phyloP scores from a whole-genome alignment of 441 rosid species.

The Corymbia calophylla region DNA sequence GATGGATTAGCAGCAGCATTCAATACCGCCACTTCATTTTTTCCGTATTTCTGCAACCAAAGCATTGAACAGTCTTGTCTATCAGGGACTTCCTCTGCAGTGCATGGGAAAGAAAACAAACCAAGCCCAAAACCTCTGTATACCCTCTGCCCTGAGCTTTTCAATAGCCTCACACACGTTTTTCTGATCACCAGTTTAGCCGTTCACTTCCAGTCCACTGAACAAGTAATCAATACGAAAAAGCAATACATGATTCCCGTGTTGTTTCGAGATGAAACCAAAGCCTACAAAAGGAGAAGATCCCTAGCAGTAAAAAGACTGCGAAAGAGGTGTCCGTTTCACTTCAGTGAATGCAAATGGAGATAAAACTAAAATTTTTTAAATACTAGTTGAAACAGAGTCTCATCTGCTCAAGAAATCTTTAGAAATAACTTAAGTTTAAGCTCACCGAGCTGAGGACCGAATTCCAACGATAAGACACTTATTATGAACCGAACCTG shows the following conservation, averaged over 20 bases:
- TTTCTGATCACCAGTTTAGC: conserved; percentile 25
- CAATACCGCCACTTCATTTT: conserved; percentile 40
- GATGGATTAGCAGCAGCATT: conserved; percentile 72
- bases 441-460: neutral
- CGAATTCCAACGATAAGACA: neutral
- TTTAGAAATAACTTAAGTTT: neutral
- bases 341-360: neutral
- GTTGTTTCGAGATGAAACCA: neutral
- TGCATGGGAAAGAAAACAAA: too few species aligned
- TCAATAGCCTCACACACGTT: conserved; percentile 7
- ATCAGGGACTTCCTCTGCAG: too few species aligned
- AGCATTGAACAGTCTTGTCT: too few species aligned
- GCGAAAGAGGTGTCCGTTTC: neutral
- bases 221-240: neutral
- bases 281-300: neutral
- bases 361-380: neutral
- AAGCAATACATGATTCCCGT: neutral
- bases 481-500: neutral
- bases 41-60: too few species aligned
- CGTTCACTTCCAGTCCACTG: neutral
- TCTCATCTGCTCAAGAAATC: neutral
- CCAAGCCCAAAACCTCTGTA: too few species aligned
- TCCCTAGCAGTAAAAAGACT: neutral
- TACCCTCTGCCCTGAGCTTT: too few species aligned
- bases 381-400: neutral